Evolutionary conservation across 805 yeast species (phyloP).

Genomic region (Candida chauliodis): DNA sequence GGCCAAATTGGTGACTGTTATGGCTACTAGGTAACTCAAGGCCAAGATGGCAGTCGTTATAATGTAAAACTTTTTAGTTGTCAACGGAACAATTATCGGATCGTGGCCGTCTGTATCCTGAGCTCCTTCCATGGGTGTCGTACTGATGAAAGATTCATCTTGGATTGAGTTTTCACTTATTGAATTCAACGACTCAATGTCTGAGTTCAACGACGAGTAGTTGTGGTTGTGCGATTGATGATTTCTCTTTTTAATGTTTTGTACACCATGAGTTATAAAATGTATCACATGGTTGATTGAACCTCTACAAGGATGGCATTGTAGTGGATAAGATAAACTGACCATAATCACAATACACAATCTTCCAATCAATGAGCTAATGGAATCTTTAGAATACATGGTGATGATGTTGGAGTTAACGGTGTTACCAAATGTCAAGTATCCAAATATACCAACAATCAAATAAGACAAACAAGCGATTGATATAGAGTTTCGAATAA

Average conservation of each 20-base stretch:
- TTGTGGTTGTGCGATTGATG: slow-evolving; percentile 11
- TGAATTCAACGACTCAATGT: slow-evolving; percentile 19
- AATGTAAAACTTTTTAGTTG: slow-evolving; percentile 42
- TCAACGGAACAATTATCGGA: slow-evolving; percentile 48
- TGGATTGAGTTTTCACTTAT: slow-evolving; percentile 13
- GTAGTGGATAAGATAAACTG: slow-evolving; percentile 69
- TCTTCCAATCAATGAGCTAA: slow-evolving; percentile 52
- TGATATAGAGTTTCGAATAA: slow-evolving; percentile 50
- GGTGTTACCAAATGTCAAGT: slow-evolving; percentile 66
- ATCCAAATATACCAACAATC: slow-evolving; percentile 65
- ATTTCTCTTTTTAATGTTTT: slow-evolving; percentile 18
- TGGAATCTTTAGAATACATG: slow-evolving; percentile 55
- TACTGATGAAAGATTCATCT: slow-evolving; percentile 38
- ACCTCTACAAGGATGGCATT: slow-evolving; percentile 78
- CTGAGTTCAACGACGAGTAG: slow-evolving; percentile 26
- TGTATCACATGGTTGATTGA: slow-evolving; percentile 63
- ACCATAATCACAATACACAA: slow-evolving; percentile 68
- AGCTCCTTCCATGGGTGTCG: slow-evolving; percentile 46
- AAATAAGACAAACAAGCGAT: slow-evolving; percentile 58
- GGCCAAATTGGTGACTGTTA: slow-evolving; percentile 60
- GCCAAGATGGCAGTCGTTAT: slow-evolving; percentile 48
- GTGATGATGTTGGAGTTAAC: slow-evolving; percentile 66
- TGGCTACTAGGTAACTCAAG: slow-evolving; percentile 53
- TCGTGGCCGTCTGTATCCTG: slow-evolving; percentile 45
- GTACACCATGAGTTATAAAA: slow-evolving; percentile 39